Evolutionary conservation across 495 filamentous ascomycete genomes (phyloP).

Genomic region (Xylaria sp.): DNA sequence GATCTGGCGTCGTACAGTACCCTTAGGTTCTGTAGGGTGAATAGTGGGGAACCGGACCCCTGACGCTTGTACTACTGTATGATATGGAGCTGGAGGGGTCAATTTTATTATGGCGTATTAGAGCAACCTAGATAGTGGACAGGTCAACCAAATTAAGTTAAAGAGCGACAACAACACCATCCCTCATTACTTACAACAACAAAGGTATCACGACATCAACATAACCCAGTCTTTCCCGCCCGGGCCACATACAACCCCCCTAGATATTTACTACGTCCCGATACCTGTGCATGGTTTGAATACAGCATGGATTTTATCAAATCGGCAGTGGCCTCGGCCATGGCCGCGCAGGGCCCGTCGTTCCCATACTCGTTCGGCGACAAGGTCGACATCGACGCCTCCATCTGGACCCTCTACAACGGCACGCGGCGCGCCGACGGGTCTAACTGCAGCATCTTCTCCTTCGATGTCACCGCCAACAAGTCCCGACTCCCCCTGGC

Average conservation of each 20-base stretch:
- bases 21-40: not conserved
- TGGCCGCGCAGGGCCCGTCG: conserved; percentile 83
- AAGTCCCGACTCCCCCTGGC: conserved; percentile 83
- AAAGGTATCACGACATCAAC: conserved; percentile 1
- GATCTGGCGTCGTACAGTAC: not conserved
- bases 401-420: conserved; percentile 92
- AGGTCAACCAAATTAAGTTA: conserved; percentile 8
- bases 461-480: conserved; percentile 84
- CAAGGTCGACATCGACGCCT: conserved; percentile 83
- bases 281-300: conserved; percentile 31
- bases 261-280: conserved; percentile 1
- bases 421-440: conserved; percentile 91
- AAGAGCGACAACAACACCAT: conserved; percentile 5
- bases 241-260: not conserved
- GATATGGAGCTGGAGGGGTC: conserved; percentile 8
- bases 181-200: not conserved
- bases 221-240: not conserved
- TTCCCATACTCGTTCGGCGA: conserved; percentile 94
- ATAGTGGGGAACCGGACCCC: conserved; percentile 6
- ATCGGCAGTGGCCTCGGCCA: conserved; percentile 94
- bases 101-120: not conserved
- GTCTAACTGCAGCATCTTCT: conserved; percentile 93
- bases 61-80: not conserved
- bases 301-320: conserved; percentile 92
- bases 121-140: conserved; percentile 6